Conservation (phyloP, 345 rosid species). For the Eucalyptus dawsonii region DNA sequence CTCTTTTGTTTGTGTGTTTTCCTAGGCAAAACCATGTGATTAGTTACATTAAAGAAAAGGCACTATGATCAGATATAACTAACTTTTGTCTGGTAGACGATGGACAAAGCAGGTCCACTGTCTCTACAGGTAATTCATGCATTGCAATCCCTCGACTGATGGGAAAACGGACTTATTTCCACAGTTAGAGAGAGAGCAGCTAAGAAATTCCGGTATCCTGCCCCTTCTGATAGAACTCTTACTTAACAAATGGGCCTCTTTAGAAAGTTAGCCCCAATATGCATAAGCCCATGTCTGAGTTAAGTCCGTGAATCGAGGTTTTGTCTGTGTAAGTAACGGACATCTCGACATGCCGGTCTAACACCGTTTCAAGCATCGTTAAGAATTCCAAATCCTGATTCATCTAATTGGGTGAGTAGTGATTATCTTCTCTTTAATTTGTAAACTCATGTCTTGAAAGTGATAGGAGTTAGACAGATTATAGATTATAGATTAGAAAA, state of each 20-base stretch:
- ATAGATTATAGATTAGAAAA: background rate
- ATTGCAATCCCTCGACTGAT: background rate
- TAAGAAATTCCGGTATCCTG: background rate
- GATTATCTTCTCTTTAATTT: background rate
- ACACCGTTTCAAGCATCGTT: background rate
- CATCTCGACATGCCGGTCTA: background rate
- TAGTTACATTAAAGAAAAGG: background rate
- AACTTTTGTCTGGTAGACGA: background rate
- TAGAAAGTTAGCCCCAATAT: background rate
- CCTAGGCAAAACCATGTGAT: background rate
- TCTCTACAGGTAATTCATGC: background rate
- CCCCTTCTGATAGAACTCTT: background rate
- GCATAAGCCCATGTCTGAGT: background rate
- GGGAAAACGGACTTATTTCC: background rate
- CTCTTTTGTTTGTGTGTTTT: background rate
- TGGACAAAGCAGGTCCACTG: background rate
- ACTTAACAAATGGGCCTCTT: background rate
- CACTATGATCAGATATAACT: background rate
- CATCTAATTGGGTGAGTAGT: background rate
- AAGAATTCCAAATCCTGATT: background rate
- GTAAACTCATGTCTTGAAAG: background rate
- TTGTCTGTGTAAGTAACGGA: background rate
- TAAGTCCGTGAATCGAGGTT: background rate
- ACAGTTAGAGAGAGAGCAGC: background rate
- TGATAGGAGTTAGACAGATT: background rate